A percentile compares a stretch with the other conserved stretches of the same genome.
Conservation (phyloP, 2,329 filamentous ascomycete species). For the Elsinoe batatas region DNA sequence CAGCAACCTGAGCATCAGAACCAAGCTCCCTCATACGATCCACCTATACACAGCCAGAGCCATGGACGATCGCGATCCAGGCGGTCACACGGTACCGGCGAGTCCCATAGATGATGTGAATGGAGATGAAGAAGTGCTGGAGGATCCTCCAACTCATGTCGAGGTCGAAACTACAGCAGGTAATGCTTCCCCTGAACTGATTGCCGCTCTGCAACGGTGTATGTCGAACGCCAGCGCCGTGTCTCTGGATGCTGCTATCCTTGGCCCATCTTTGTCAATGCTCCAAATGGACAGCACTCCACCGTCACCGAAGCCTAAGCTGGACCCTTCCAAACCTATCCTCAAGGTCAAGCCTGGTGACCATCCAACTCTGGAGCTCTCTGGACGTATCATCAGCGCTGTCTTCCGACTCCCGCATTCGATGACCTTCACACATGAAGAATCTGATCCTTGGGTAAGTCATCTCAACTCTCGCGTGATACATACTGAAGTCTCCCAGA, state of each 20-base stretch:
- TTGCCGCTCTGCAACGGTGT: background rate
- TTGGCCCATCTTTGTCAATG: background rate
- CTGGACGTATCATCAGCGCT: conserved; percentile 54
- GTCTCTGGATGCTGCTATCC: background rate
- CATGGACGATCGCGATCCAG: too few relatives aligned
- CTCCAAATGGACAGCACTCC: background rate
- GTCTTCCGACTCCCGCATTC: conserved; percentile 55
- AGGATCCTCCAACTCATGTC: background rate
- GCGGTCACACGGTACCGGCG: too few relatives aligned
- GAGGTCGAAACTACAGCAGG: background rate
- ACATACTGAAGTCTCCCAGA: conserved; percentile 36
- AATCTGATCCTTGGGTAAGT: conserved; percentile 46
- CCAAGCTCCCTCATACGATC: too few relatives aligned
- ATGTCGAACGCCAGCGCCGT: background rate
- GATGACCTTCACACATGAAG: conserved; percentile 37
- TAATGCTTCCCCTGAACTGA: background rate
- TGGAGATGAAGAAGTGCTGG: too few relatives aligned
- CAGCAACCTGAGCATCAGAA: too few relatives aligned
- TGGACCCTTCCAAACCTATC: background rate
- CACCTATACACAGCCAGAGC: too few relatives aligned
- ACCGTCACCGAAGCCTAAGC: background rate
- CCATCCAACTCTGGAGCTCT: conserved; percentile 49
- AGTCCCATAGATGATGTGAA: too few relatives aligned
- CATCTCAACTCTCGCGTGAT: background rate
- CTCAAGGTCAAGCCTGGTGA: conserved; percentile 3